Percentiles rank a stretch among this genome's conserved stretches.
Conservation (phyloP, 169 alveolate species). For the Cryptosporidium felis region DNA sequence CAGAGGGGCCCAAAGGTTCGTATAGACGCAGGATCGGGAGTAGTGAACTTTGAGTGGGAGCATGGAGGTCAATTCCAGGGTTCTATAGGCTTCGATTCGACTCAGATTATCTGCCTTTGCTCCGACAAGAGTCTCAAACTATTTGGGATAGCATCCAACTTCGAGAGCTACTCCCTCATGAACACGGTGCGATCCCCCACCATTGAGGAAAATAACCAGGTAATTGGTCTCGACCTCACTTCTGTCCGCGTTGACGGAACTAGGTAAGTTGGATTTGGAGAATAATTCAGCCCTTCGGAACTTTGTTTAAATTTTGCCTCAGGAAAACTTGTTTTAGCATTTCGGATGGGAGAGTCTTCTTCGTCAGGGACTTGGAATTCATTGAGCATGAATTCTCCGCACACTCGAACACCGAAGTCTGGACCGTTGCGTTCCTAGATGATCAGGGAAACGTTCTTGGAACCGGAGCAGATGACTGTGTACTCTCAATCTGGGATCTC, state of each 20-base stretch:
- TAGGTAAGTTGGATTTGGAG: slow-evolving; percentile 9
- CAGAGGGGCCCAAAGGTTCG: slow-evolving; percentile 21
- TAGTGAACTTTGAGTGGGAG: slow-evolving; percentile 59
- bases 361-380: slow-evolving; percentile 3
- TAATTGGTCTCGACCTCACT: slow-evolving; percentile 30
- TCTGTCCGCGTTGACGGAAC: background rate
- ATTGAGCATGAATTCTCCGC: slow-evolving; percentile 47
- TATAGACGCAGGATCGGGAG: slow-evolving; percentile 45
- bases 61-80: background rate
- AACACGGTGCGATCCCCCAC: background rate
- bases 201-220: slow-evolving; percentile 17
- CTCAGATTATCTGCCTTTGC: slow-evolving; percentile 34
- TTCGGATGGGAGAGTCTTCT: slow-evolving; percentile 66
- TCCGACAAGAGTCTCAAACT: slow-evolving; percentile 35
- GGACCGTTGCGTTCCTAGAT: slow-evolving; percentile 61
- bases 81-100: background rate
- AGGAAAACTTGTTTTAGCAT: slow-evolving; percentile 57
- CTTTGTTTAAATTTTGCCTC: background rate
- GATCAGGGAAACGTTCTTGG: slow-evolving; percentile 17
- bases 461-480: slow-evolving; percentile 67
- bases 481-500: slow-evolving; percentile 36
- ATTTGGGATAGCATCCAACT: background rate
- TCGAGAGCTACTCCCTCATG: background rate
- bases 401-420: slow-evolving; percentile 51
- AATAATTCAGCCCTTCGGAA: background rate